Percentiles rank a stretch among this genome's conserved stretches.
Conservation (phyloP, 768 basidiomycete species). For the Boletus rex-veris region DNA sequence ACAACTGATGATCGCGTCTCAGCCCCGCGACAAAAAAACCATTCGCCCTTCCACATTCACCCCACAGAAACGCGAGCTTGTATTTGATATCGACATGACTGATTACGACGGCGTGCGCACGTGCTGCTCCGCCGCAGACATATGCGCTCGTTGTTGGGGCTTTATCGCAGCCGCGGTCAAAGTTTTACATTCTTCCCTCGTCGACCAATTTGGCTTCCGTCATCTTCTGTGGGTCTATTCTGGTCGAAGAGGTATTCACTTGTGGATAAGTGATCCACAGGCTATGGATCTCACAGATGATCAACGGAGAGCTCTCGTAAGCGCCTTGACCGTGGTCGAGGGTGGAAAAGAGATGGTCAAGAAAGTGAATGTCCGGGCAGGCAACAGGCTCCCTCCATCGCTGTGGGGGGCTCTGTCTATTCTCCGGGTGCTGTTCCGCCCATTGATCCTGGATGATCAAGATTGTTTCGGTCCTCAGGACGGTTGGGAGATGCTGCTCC, state of each 20-base stretch:
- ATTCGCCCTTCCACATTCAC: constrained; percentile 64
- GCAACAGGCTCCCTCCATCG: constrained; percentile 62
- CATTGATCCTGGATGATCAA: constrained; percentile 77
- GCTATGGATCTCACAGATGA: constrained; percentile 92
- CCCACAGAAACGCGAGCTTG: constrained; percentile 84
- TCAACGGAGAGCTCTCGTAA: constrained; percentile 82
- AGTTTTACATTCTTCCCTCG: constrained; percentile 73
- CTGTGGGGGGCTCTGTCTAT: constrained; percentile 53
- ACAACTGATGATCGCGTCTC: constrained; percentile 1
- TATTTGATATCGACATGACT: constrained; percentile 99
- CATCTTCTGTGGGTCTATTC: constrained; percentile 98
- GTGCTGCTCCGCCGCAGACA: constrained; percentile 87
- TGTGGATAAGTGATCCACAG: constrained; percentile 90
- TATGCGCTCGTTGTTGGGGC: constrained; percentile 91
- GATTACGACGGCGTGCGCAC: constrained; percentile 96
- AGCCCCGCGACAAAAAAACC: constrained; percentile 91
- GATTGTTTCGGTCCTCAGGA: constrained; percentile 70
- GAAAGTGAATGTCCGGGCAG: constrained; percentile 68
- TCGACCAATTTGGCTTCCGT: constrained; percentile 87
- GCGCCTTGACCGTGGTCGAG: constrained; percentile 79
- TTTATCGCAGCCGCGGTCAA: constrained; percentile 92
- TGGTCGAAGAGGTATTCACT: constrained; percentile 95
- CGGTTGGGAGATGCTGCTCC: constrained; percentile 71
- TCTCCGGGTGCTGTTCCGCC: constrained; percentile 55
- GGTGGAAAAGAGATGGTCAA: constrained; percentile 79